Evolutionary conservation across 257 asterid genomes (phyloP).

Genomic region (Cordia subcordata): DNA sequence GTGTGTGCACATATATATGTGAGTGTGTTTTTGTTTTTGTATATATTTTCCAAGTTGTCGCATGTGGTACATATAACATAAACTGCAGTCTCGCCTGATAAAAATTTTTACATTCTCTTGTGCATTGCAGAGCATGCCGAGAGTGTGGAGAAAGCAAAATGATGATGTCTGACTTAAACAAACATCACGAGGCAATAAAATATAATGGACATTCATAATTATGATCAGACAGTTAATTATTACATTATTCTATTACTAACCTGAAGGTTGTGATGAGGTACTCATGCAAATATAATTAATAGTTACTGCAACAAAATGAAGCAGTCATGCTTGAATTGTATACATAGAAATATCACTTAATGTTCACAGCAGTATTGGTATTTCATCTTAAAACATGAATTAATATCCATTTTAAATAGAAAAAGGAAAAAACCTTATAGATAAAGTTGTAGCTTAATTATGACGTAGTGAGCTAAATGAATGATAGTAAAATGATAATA

Average conservation of each 20-base stretch:
- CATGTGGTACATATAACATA: background rate
- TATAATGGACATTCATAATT: background rate
- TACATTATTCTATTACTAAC: slow-evolving; percentile 9
- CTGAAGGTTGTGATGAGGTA: slow-evolving; percentile 6
- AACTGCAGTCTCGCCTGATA: background rate
- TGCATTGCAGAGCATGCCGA: slow-evolving; percentile 44
- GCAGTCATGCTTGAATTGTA: background rate
- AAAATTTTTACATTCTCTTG: slow-evolving; percentile 7
- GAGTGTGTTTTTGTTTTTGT: no score
- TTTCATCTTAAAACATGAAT: no score
- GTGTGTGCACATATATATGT: no score
- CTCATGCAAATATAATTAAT: background rate
- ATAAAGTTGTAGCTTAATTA: no score
- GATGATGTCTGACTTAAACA: slow-evolving; percentile 6
- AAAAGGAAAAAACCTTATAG: no score
- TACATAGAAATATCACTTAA: no score
- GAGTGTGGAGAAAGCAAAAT: slow-evolving; percentile 37
- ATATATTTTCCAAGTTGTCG: background rate
- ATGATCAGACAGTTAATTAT: slow-evolving; percentile 6
- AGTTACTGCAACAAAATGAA: background rate
- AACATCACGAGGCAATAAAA: no score
- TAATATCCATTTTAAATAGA: no score
- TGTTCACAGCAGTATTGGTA: no score
- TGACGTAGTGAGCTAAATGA: no score
- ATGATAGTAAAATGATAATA: no score